Base-by-base conservation (phyloP, 306 rosid species). In the Spatholobus suberectus region DNA sequence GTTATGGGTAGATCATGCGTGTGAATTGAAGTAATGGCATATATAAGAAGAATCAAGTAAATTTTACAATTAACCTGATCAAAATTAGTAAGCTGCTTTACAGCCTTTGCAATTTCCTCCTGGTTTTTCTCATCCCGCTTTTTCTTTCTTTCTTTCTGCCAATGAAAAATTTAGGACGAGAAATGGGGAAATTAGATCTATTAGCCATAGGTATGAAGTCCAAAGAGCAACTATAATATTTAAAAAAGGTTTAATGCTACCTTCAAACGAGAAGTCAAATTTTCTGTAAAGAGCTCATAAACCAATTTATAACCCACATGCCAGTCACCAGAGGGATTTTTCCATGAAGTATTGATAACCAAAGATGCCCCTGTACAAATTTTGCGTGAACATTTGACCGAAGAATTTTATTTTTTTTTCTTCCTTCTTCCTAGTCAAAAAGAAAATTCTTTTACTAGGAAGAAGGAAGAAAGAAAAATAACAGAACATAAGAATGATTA, bases 261-360 rank as follows among this genome's bases (percentile, higher is more conserved):
- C 98, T 96, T 96, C 89, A 94, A 82, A 44, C 98, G 98, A 80
- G 94, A 90, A 81, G 90, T 91, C 89, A 96, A 78, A 4, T 86
- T 89, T 67, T 80, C 76, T 0, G 99, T 96, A 78, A 96, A 92
- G 68, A 96, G 89, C 86, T 94, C 97, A 49, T 96, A 96, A 52
- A 94, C 89, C 73, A 91, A 81, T 86, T 94, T 96, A 89, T 79
- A 91, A 81, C 99, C 99, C 77, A 94, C 99, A 54, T 82, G 98
- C 99, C 99, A 96, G 68, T 94, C 97, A 55, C 96, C 96, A 77
- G 98, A 90, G 70, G 98, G 97, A 79, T 96, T 96, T 80, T 86
- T 88, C 99, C 99, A 96, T 11, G 92, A 87, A 77, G 94, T 80
- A 85, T 92, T 90, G 74, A 96, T 84, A 76, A 75, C 85, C 90